Evolutionary conservation across 345 rosid species (phyloP).

Genomic region (Noccaea caerulescens): DNA sequence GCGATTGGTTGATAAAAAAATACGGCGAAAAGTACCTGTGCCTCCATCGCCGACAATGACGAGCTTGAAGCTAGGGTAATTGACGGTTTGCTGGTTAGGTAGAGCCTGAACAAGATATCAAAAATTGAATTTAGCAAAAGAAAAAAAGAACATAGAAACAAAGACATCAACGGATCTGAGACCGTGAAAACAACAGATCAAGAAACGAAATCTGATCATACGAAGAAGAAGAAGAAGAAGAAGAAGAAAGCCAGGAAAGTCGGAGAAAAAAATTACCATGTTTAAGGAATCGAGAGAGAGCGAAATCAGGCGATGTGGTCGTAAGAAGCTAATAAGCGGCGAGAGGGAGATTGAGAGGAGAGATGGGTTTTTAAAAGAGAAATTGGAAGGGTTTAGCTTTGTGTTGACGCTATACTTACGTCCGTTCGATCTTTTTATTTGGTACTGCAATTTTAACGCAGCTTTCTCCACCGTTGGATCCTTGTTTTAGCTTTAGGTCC

Average conservation of each 20-base stretch:
- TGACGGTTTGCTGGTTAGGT: constrained; percentile 69
- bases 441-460: constrained; percentile 14
- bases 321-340: constrained; percentile 1
- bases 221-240: neutral
- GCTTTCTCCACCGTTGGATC: constrained; percentile 51
- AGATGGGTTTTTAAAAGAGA: constrained; percentile 39
- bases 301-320: neutral
- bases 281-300: neutral
- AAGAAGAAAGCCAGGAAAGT: neutral
- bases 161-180: constrained; percentile 11
- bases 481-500: constrained; percentile 21
- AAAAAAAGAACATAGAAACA: neutral
- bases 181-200: neutral
- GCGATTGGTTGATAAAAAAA: neutral
- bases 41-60: constrained; percentile 95
- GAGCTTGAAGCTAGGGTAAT: constrained; percentile 87
- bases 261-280: constrained; percentile 26
- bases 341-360: constrained; percentile 22
- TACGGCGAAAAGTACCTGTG: constrained; percentile 56
- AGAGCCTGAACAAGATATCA: constrained; percentile 54
- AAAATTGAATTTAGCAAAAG: neutral
- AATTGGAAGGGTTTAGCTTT: constrained; percentile 44
- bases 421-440: constrained; percentile 50
- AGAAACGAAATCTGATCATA: neutral
- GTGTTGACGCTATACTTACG: constrained; percentile 47